A percentile compares a stretch with the other conserved stretches of the same genome.
Conservation (phyloP, 306 rosid genomes). For the Amphicarpaea edgeworthii region DNA sequence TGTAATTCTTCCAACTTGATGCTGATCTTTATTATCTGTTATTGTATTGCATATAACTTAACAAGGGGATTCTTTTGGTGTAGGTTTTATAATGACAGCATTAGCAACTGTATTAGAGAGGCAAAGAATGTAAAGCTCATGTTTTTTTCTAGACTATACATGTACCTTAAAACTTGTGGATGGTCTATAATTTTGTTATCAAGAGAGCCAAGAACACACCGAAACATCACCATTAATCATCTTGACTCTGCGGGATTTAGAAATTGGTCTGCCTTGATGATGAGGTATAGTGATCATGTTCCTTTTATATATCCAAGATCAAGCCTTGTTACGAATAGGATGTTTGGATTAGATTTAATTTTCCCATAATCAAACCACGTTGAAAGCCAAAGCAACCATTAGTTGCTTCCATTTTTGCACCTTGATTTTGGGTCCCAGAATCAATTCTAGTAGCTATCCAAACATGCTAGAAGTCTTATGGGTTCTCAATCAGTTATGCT, state of each 20-base stretch:
- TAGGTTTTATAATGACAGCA: slow-evolving; percentile 55
- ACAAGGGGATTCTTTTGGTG: slow-evolving; percentile 28
- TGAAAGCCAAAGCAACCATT: no score
- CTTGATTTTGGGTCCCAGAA: no score
- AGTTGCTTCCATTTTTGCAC: no score
- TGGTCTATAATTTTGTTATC: slow-evolving; percentile 81
- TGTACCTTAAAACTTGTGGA: slow-evolving; percentile 62
- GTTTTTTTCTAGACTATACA: slow-evolving; percentile 55
- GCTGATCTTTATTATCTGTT: slow-evolving; percentile 26
- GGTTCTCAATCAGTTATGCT: neutral
- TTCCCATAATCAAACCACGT: no score
- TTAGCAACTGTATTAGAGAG: slow-evolving; percentile 56
- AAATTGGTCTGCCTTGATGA: slow-evolving; percentile 69
- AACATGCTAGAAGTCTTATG: neutral
- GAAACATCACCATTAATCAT: slow-evolving; percentile 56
- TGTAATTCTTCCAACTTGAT: neutral
- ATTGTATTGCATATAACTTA: slow-evolving; percentile 13
- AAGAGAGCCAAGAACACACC: slow-evolving; percentile 57
- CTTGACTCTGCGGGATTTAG: slow-evolving; percentile 70
- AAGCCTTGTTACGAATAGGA: neutral
- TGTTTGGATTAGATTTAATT: no score
- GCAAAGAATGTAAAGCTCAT: slow-evolving; percentile 60
- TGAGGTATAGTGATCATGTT: slow-evolving; percentile 67
- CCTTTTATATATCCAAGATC: slow-evolving; percentile 18
- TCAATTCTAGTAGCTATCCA: no score